These are phyloP conservation scores for Kurtzmaniella quercitrusa DNA, from an alignment of 1,139 yeast genomes.

Conservation along the genomic window DNA sequence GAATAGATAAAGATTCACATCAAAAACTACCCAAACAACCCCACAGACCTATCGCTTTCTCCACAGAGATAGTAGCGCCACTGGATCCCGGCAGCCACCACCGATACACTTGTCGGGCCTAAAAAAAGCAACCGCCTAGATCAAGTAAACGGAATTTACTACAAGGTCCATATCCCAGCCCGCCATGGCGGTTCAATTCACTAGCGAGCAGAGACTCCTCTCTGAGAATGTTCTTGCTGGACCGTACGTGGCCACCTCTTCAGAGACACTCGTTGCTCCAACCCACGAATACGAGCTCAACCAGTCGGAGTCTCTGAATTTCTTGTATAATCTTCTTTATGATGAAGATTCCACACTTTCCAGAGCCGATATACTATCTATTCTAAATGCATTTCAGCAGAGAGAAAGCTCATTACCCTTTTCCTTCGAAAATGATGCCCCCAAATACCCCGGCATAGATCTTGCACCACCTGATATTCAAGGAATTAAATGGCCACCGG, in stretches of 20 bases:
- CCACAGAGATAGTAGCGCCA: not conserved
- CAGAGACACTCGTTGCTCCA: not conserved
- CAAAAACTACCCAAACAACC: not conserved
- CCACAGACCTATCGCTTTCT: not conserved
- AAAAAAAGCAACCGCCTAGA: too few relatives aligned
- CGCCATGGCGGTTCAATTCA: constrained; percentile 5
- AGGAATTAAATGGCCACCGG: constrained; percentile 36
- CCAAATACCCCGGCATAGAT: not conserved
- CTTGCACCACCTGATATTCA: constrained; percentile 22
- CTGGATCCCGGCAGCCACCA: not conserved
- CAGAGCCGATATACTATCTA: constrained; percentile 33
- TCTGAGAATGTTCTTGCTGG: not conserved
- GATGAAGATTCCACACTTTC: constrained; percentile 33
- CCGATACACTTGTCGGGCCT: not conserved
- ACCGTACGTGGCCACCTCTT: not conserved
- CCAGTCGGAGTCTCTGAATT: constrained; percentile 39
- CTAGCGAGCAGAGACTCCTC: constrained; percentile 2
- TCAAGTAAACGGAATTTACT: too few relatives aligned
- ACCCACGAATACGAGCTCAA: constrained; percentile 35
- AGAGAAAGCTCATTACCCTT: constrained; percentile 35
- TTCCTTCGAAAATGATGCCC: constrained; percentile 11
- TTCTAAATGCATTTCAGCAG: constrained; percentile 31
- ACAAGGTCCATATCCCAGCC: too few relatives aligned
- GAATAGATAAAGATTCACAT: not conserved
- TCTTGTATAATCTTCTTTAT: constrained; percentile 36